Conservation (phyloP, 169 alveolate genomes). For the Cryptosporidium baileyi region DNA sequence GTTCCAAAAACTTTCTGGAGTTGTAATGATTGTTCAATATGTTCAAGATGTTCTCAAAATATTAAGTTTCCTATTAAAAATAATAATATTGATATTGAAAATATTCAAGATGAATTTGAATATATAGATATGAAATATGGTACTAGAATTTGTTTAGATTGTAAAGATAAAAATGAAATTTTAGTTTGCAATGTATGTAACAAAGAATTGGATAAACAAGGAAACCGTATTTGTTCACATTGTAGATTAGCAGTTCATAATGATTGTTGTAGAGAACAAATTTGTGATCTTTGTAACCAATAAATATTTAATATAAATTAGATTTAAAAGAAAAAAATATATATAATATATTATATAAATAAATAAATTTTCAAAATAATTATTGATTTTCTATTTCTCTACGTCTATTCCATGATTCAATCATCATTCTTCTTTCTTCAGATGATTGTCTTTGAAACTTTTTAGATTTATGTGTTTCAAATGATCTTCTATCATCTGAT, state of each 20-base stretch:
- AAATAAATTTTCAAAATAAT: no score
- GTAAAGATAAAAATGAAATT: background rate
- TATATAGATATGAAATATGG: constrained; percentile 7
- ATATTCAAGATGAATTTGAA: constrained; percentile 3
- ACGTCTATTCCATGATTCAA: constrained; percentile 90
- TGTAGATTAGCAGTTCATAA: constrained; percentile 40
- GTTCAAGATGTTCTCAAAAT: constrained; percentile 13
- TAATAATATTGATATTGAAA: constrained; percentile 4
- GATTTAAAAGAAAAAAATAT: background rate
- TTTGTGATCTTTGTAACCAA: constrained; percentile 31
- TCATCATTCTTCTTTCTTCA: constrained; percentile 91
- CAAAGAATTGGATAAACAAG: background rate
- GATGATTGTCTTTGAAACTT: constrained; percentile 83
- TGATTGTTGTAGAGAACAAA: constrained; percentile 11
- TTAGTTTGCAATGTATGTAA: constrained; percentile 35
- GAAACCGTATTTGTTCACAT: constrained; percentile 34
- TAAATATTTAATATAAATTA: background rate
- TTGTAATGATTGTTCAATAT: constrained; percentile 35
- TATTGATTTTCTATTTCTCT: constrained; percentile 70
- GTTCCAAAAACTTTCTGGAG: constrained; percentile 25
- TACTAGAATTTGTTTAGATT: constrained; percentile 33
- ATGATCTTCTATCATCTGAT: constrained; percentile 47
- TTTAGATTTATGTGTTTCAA: constrained; percentile 21
- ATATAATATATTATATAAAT: no score
- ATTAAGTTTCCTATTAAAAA: constrained; percentile 9